Conservation (phyloP, 768 basidiomycete species). For the Gyrodon lividus region DNA sequence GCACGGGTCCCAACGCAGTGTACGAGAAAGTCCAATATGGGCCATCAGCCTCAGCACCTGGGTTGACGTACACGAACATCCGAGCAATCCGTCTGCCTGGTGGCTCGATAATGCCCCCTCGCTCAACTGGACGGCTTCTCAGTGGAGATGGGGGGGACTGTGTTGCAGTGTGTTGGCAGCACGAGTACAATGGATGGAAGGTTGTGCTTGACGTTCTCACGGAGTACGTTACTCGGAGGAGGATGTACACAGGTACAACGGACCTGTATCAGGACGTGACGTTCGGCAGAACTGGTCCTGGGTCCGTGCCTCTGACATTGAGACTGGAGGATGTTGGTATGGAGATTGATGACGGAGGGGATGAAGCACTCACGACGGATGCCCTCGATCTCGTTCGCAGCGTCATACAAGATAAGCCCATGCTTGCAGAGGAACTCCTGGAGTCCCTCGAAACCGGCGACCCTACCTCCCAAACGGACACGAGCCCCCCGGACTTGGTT, state of each 20-base stretch:
- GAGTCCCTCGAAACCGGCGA: constrained; percentile 52
- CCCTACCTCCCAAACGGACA: constrained; percentile 42
- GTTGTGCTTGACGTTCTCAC: constrained; percentile 78
- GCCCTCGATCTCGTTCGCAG: constrained; percentile 78
- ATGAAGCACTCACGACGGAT: constrained; percentile 66
- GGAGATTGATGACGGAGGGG: constrained; percentile 60
- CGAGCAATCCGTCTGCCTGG: constrained; percentile 74
- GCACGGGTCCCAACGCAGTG: constrained; percentile 65
- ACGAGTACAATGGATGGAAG: constrained; percentile 84
- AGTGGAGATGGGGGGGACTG: constrained; percentile 66
- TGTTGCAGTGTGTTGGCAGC: constrained; percentile 75
- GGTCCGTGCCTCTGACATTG: constrained; percentile 41
- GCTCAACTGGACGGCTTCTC: constrained; percentile 67
- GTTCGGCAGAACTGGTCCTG: constrained; percentile 46
- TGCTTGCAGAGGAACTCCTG: constrained; percentile 63
- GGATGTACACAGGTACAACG: constrained; percentile 39
- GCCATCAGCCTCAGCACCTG: constrained; percentile 43
- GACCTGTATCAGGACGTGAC: constrained; percentile 51
- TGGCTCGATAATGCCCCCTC: constrained; percentile 65
- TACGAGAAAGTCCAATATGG: constrained; percentile 69
- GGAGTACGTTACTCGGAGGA: constrained; percentile 65
- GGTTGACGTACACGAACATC: constrained; percentile 62
- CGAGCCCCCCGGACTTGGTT: constrained; percentile 67
- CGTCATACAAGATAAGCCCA: constrained; percentile 68
- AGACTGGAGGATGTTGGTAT: constrained; percentile 69